phyloP scores from a whole-genome alignment of 2,329 filamentous ascomycete species.

The Ceratocystis variospora region DNA sequence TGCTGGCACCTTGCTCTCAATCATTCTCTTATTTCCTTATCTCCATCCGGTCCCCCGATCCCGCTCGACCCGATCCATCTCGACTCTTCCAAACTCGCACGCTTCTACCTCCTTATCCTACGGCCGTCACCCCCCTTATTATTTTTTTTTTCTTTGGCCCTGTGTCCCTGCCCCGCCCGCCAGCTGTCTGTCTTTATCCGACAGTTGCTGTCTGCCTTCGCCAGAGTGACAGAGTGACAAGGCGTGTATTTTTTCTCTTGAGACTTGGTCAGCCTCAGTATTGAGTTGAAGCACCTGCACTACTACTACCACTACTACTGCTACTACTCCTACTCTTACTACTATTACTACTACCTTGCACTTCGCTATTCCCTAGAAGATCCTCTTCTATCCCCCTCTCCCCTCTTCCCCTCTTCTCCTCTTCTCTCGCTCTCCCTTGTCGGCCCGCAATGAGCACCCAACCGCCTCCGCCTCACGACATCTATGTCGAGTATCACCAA shows the following conservation, averaged over 20 bases:
- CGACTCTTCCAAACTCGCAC: background rate
- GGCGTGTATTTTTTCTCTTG: too few relatives aligned
- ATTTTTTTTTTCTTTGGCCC: background rate
- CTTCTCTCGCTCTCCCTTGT: background rate
- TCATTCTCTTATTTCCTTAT: background rate
- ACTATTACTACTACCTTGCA: constrained; percentile 10
- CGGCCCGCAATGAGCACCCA: constrained; percentile 31
- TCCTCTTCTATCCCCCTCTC: background rate
- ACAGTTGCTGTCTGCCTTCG: constrained; percentile 15
- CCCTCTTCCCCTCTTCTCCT: background rate
- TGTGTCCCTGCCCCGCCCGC: background rate
- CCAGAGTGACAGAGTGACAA: constrained; percentile 11
- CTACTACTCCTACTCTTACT: background rate
- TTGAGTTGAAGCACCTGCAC: too few relatives aligned
- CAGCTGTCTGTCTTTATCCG: background rate
- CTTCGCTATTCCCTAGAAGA: background rate
- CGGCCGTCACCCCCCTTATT: background rate
- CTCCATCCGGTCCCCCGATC: background rate
- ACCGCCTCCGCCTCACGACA: constrained; percentile 46
- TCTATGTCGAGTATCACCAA: constrained; percentile 58
- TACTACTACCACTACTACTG: too few relatives aligned
- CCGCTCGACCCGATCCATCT: background rate
- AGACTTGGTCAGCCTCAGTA: too few relatives aligned
- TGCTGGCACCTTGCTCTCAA: background rate
- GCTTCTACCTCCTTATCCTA: background rate